Conservation (phyloP, 164 flowering plant genomes). For the Kalanchoe fedtschenkoi region DNA sequence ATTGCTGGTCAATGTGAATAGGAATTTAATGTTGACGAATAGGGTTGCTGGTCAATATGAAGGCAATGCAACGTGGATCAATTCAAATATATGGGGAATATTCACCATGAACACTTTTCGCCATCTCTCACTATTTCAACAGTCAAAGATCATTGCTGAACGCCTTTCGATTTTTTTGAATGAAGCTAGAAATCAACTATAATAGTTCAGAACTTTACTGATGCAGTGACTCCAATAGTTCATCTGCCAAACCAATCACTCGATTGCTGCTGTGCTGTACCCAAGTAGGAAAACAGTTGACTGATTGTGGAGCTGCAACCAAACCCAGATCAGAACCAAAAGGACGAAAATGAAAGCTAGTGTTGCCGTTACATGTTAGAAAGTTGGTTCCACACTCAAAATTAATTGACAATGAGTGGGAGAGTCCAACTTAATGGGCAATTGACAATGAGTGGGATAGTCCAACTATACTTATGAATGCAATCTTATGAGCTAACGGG, state of each 20-base stretch:
- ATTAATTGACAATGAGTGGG: too few species aligned
- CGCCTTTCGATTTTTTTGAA: too few species aligned
- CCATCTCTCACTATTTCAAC: conserved; percentile 96
- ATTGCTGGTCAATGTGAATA: too few species aligned
- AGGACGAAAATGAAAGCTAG: background rate
- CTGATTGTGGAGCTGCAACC: background rate
- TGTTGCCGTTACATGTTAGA: too few species aligned
- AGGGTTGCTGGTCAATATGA: conserved; percentile 3
- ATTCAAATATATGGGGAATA: background rate
- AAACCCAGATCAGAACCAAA: background rate
- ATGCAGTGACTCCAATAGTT: background rate
- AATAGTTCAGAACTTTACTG: background rate
- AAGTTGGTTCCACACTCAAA: too few species aligned
- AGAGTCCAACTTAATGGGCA: too few species aligned
- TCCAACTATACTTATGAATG: too few species aligned
- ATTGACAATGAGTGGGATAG: too few species aligned
- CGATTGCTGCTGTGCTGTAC: background rate
- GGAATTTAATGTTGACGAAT: conserved; percentile 41
- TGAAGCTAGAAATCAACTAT: too few species aligned
- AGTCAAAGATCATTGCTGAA: too few species aligned
- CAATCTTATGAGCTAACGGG: too few species aligned
- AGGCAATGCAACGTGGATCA: background rate
- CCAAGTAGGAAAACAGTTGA: background rate
- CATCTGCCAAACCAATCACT: background rate
- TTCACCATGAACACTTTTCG: conserved; percentile 86